A percentile compares a stretch with the other conserved stretches of the same genome.
These are phyloP conservation scores for Colletotrichum sp. DNA, from an alignment of 2,329 filamentous ascomycete species.

Conservation along the genomic window DNA sequence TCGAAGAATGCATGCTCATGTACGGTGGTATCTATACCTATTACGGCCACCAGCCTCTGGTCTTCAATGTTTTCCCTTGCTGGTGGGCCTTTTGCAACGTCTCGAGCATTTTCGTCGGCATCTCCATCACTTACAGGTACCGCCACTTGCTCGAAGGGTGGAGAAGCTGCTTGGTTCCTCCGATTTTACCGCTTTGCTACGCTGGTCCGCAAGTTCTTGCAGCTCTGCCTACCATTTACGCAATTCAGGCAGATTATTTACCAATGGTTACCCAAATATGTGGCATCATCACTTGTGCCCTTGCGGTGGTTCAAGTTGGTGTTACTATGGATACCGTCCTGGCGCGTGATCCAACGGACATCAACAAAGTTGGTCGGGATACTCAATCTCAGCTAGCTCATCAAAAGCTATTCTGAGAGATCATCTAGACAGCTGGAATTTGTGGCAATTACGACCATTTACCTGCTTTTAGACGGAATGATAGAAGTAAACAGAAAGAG, in stretches of 20 bases:
- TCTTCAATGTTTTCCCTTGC: neutral
- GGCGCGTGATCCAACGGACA: neutral
- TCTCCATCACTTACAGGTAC: neutral
- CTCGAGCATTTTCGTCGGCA: neutral
- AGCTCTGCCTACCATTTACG: neutral
- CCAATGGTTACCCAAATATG: neutral
- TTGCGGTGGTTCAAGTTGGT: neutral
- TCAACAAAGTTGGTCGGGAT: neutral
- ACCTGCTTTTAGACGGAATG: too few relatives aligned
- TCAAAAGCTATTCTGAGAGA: neutral
- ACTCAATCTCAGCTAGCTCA: neutral
- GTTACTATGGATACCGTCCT: neutral
- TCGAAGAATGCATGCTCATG: slow-evolving; percentile 1
- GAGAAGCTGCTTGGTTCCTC: neutral
- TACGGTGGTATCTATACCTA: neutral
- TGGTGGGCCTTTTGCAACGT: slow-evolving; percentile 13
- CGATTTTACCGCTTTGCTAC: neutral
- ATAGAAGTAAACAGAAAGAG: too few relatives aligned
- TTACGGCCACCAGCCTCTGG: slow-evolving; percentile 5
- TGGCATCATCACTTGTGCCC: neutral
- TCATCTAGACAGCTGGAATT: too few relatives aligned
- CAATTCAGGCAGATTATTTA: neutral
- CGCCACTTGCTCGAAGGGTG: neutral
- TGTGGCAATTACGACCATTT: accelerated
- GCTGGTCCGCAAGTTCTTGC: neutral